Evolutionary conservation across 163 green algal genomes (phyloP), one percentile per base, ranked within the genome.

Genomic region (Prototheca cutis): DNA sequence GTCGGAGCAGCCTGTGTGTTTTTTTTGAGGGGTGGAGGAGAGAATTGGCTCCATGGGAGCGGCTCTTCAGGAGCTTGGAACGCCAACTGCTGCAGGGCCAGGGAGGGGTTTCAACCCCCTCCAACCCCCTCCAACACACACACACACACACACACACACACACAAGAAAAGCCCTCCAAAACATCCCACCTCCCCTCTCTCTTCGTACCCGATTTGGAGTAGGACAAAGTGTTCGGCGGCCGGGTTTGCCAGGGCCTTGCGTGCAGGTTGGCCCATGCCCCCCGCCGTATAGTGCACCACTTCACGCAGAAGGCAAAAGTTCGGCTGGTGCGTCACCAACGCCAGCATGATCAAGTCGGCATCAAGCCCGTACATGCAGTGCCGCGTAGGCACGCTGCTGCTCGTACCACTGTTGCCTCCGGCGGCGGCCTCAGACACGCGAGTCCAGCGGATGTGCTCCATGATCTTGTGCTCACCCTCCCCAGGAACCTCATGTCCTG

Each of bases 341-440:
- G 80, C 80, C 29, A 99, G 71, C 88, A 98, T 96, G 82, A 99
- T 97, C 3, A 99, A 82, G 74, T 99, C 91, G 4, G 91, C 93
- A 59, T 99, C 93, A 70, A 98, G 80, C 32, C 93, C 93, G 68
- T 98, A 99, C 63, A 99, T 70, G 67, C 81, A 88, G 79, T 99
- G 93, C 61, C 17, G 87, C n/a, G n/a, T n/a, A n/a, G n/a, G n/a
- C n/a, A n/a, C n/a, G n/a, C n/a, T n/a, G n/a, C n/a, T n/a, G n/a
- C n/a, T n/a, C n/a, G n/a, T n/a, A n/a, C n/a, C n/a, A n/a, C n/a
- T n/a, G n/a, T n/a, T n/a, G n/a, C n/a, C n/a, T n/a, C n/a, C n/a
- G n/a, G n/a, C n/a, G n/a, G n/a, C n/a, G n/a, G n/a, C n/a, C n/a
- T n/a, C n/a, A n/a, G n/a, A n/a, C n/a, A n/a, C n/a, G n/a, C n/a